Evolutionary conservation across 257 asterid genomes (phyloP), one percentile per base, ranked within the genome.

Genomic region (Scutellaria galericulata): DNA sequence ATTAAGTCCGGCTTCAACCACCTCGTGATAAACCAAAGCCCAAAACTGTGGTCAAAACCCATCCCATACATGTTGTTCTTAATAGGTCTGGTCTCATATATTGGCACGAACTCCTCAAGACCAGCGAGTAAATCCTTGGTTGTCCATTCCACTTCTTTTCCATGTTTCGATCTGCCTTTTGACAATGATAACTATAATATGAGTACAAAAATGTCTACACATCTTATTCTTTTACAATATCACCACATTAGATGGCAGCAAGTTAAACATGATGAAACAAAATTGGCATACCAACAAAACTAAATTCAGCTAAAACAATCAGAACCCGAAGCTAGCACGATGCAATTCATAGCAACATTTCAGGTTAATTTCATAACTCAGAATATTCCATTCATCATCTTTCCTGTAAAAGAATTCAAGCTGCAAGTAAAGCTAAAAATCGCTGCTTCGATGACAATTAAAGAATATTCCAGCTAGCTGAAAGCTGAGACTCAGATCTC

Each of bases 161-260:
- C 99, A 79, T 83, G 96, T 92, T 92, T 95, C 92, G 98, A 85
- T 92, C 99, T 92, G 97, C 99, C 99, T 95, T 92, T 92, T 87
- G 96, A 86, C 85, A 90, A 88, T 85, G 91, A 88, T 72, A 87
- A 76, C 74, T 82, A 78, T 85, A 85, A 82, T 84, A 81, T 70
- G 78, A 84, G 84, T 62, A 60, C 65, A 78, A 53, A 81, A 59
- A 59, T n/a, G 7, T 44, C 35, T 4, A 71, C 52, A 70, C 7
- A 74, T 44, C 46, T 52, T 54, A 60, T 3, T 22, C 62, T 54
- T 78, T 54, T 37, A 57, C 9, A 65, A n/a, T 7, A 68, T 50
- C 58, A 65, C 59, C 44, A 41, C 31, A 44, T 64, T 13, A 22
- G 22, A 55, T 39, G 52, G 13, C 46, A 46, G 47, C 53, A 53